These are phyloP conservation scores for Arctium lappa DNA, from an alignment of 129 eudicot genomes.

Conservation along the genomic window DNA sequence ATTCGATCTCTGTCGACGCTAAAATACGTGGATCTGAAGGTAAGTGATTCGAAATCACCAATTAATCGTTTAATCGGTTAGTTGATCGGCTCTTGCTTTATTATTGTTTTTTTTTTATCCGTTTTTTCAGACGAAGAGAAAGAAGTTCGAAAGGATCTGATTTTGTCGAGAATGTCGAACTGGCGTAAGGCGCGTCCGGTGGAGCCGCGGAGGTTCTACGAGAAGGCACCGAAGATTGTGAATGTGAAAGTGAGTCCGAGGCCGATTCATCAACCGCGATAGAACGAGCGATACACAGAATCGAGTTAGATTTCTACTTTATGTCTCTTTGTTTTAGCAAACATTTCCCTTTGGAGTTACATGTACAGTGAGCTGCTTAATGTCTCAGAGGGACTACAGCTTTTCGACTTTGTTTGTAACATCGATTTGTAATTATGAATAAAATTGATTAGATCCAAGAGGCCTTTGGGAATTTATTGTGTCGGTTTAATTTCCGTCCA, in stretches of 20 bases:
- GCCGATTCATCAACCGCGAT: slow-evolving; percentile 85
- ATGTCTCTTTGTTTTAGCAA: neutral
- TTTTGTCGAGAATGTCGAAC: slow-evolving; percentile 51
- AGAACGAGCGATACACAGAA: slow-evolving; percentile 27
- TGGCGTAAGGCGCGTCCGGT: slow-evolving; percentile 58
- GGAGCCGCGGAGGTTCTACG: slow-evolving; percentile 42
- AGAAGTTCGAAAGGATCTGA: slow-evolving; percentile 44
- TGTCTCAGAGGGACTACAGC: neutral
- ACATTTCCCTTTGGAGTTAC: neutral
- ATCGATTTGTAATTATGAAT: slow-evolving; percentile 18
- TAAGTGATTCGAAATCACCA: neutral
- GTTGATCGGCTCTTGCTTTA: neutral
- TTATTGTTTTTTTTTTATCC: neutral
- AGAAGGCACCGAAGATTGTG: slow-evolving; percentile 89
- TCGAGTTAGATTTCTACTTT: slow-evolving; percentile 10
- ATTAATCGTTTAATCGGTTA: neutral
- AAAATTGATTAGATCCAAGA: neutral
- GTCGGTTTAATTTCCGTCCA: too few relatives aligned
- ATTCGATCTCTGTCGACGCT: slow-evolving; percentile 1
- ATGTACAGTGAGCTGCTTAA: slow-evolving; percentile 9
- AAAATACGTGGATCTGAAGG: slow-evolving; percentile 35
- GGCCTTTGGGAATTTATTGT: neutral
- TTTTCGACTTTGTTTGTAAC: slow-evolving; percentile 15
- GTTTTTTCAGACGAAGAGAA: slow-evolving; percentile 32
- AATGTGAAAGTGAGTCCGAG: slow-evolving; percentile 68